Percentiles rank a stretch among this genome's conserved stretches.
Evolutionary conservation across 441 rosid species (phyloP).

Genomic region (Erodium moschatum): DNA sequence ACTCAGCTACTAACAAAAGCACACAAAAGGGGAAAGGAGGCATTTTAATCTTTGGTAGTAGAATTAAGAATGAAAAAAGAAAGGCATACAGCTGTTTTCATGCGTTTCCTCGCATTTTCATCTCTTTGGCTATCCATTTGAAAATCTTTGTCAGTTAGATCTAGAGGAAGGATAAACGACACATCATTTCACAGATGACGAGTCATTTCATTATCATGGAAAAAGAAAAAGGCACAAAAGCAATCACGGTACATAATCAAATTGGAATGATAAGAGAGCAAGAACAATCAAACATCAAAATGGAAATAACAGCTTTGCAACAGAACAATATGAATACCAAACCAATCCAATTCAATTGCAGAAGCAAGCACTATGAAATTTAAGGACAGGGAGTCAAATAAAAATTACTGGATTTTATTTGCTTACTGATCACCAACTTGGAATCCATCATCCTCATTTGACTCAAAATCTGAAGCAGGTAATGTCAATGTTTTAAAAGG

Average conservation of each 20-base stretch:
- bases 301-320: not conserved
- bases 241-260: not conserved
- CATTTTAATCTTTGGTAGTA: not conserved
- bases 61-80: constrained; percentile 13
- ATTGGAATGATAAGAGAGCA: not conserved
- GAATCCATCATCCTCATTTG: not conserved
- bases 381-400: not conserved
- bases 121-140: constrained; percentile 39
- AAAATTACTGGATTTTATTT: not conserved
- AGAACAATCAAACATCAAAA: not conserved
- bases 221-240: not conserved
- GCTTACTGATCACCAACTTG: not conserved
- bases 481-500: not conserved
- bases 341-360: not conserved
- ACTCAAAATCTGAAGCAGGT: not conserved
- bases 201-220: constrained; percentile 2
- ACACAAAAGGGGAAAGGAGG: constrained; percentile 11
- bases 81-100: constrained; percentile 38
- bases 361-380: not conserved
- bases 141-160: not conserved
- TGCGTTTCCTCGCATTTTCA: constrained; percentile 43
- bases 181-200: not conserved
- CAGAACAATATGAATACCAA: not conserved
- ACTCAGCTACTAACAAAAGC: not conserved
- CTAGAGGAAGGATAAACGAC: not conserved